phyloP scores from a whole-genome alignment of 2,329 filamentous ascomycete genomes.

The Trichoderma koningii region DNA sequence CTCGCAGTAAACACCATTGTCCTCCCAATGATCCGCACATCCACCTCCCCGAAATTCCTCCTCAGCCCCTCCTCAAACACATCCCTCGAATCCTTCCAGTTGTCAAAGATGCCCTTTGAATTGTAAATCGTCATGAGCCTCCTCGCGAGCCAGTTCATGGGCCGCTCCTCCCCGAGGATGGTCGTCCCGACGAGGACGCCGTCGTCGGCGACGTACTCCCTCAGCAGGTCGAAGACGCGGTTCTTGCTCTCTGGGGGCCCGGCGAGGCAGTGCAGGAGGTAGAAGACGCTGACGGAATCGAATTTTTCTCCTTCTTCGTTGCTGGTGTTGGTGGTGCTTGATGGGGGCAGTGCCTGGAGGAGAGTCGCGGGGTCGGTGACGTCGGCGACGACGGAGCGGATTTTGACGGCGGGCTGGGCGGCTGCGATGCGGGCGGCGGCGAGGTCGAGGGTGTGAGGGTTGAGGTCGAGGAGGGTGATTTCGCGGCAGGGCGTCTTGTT shows the following conservation, averaged over 20 bases:
- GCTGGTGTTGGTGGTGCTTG: not conserved
- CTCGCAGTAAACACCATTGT: conserved; percentile 43
- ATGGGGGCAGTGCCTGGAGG: conserved; percentile 33
- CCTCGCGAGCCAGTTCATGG: conserved; percentile 29
- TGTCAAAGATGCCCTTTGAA: conserved; percentile 42
- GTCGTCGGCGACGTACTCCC: conserved; percentile 29
- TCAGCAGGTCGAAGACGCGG: conserved; percentile 28
- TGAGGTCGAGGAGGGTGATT: conserved; percentile 44
- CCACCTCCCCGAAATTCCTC: conserved; percentile 43
- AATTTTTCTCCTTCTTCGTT: conserved; percentile 33
- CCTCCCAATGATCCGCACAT: conserved; percentile 44
- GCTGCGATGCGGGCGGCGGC: conserved; percentile 25
- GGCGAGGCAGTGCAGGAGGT: conserved; percentile 36
- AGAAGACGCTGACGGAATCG: conserved; percentile 42
- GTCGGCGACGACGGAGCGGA: conserved; percentile 42
- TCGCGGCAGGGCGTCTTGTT: conserved; percentile 29
- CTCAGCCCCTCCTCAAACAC: conserved; percentile 40
- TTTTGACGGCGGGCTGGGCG: conserved; percentile 27
- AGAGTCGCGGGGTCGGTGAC: conserved; percentile 40
- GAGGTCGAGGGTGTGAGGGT: conserved; percentile 36
- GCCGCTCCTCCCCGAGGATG: conserved; percentile 30
- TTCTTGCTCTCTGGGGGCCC: conserved; percentile 31
- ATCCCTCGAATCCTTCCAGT: conserved; percentile 42
- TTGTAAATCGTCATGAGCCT: conserved; percentile 40
- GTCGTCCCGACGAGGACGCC: conserved; percentile 35